Conservation (phyloP, 176 grass and related monocot species). For the Triticum turgidum region DNA sequence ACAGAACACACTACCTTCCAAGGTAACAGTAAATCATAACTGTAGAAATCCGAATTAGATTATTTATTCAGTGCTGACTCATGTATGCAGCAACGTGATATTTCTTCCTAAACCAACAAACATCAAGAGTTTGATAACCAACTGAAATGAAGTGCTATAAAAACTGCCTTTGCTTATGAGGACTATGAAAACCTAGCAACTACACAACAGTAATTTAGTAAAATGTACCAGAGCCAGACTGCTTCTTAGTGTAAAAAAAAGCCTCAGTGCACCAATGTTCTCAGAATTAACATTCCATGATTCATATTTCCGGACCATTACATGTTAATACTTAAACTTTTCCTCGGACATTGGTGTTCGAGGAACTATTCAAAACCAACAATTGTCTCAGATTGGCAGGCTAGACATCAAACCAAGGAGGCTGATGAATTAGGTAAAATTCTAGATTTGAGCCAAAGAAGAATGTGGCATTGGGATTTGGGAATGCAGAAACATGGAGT, state of each 20-base stretch:
- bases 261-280: background rate
- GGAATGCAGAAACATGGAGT: background rate
- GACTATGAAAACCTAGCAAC: background rate
- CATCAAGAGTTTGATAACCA: background rate
- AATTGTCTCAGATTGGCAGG: background rate
- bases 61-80: background rate
- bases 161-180: background rate
- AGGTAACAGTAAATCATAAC: constrained; percentile 6
- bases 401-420: background rate
- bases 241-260: background rate
- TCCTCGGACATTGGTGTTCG: background rate
- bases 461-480: constrained; percentile 7
- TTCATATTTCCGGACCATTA: background rate
- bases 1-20: constrained; percentile 8
- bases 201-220: background rate
- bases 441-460: background rate
- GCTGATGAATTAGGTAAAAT: background rate
- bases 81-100: background rate
- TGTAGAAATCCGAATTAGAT: background rate
- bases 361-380: constrained; percentile 13
- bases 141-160: constrained; percentile 17
- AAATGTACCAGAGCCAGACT: constrained; percentile 4
- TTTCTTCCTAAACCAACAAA: constrained; percentile 17
- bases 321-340: background rate
- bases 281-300: background rate